Evolutionary conservation across 495 filamentous ascomycete species (phyloP), one percentile per base, ranked within the genome.

Genomic region (Talaromyces thailandensis): DNA sequence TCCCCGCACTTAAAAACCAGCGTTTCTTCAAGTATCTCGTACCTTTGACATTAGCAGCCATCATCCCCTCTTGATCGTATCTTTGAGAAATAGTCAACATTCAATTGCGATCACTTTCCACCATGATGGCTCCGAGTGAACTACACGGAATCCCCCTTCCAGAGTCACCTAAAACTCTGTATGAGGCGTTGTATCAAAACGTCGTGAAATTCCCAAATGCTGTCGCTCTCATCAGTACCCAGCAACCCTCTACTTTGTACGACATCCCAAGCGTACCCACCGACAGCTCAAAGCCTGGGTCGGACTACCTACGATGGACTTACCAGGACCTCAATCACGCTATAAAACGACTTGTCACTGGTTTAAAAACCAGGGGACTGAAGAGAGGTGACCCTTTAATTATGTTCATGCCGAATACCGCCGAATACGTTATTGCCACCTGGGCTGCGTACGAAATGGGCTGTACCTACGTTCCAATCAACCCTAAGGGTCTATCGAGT

Each of bases 361-460:
- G 62, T 28, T 58, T 68, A 9, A 3, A 29, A 40, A 45, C 18
- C 12, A 48, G 31, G 23, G 62, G 64, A 2, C 18, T 67, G 7
- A 52, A 50, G 16, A 51, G 25, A 52, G 67, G 61, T 6, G 51
- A 37, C 24, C 63, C 61, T 31, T 35, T 69, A 18, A 16, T 69
- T 18, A 60, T 64, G 0, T 64, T 67, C 23, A 48, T 53, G 18
- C 21, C 53, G 6, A 68, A 68, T 61, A 43, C 40, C 8, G 67
- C 62, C 48, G 68, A 70, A 56, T 68, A 63, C 60, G 58, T 70
- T 4, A 61, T 68, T 57, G 31, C 66, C 3, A 68, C 62, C 0
- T 63, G 62, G 62, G 68, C 66, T n/a, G 68, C 64, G 6, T 68
- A 66, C 31, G 43, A 24, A 14, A 61, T 70, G 25, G 68, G 66